A percentile compares a stretch with the other conserved stretches of the same genome.
Evolutionary conservation across 305 asterid species (phyloP).

Genomic region (Solanum hybrid): DNA sequence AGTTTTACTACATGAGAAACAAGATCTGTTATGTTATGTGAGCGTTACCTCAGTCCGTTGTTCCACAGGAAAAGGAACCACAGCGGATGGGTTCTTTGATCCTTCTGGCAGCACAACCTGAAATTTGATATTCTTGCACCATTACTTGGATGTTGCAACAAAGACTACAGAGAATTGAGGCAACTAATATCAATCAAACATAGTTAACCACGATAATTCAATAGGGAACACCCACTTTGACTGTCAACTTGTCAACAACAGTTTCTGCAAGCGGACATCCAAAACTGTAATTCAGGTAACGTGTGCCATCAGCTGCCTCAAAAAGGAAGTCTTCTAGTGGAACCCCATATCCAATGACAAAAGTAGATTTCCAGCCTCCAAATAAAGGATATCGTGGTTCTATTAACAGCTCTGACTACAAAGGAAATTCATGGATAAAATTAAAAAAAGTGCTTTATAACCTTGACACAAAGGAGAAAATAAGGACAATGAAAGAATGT

Average conservation of each 20-base stretch:
- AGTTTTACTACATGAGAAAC: background rate
- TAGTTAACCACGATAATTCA: slow-evolving; percentile 12
- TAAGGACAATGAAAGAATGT: background rate
- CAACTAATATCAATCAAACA: background rate
- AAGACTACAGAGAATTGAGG: background rate
- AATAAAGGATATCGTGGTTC: slow-evolving; percentile 95
- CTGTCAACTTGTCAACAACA: slow-evolving; percentile 71
- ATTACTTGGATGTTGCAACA: slow-evolving; percentile 1
- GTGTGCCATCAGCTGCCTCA: slow-evolving; percentile 66
- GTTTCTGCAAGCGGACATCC: slow-evolving; percentile 86
- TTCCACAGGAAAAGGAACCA: slow-evolving; percentile 57
- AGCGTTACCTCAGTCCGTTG: slow-evolving; percentile 68
- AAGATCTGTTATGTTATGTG: background rate
- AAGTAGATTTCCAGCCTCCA: slow-evolving; percentile 99
- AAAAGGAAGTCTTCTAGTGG: slow-evolving; percentile 88
- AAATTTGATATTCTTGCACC: slow-evolving; percentile 11
- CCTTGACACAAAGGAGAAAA: background rate
- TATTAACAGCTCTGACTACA: slow-evolving; percentile 86
- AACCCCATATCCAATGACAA: slow-evolving; percentile 79
- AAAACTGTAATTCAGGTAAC: slow-evolving; percentile 83
- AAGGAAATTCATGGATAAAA: slow-evolving; percentile 6
- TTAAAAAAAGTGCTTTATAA: background rate
- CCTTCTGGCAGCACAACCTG: slow-evolving; percentile 98
- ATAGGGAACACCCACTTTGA: slow-evolving; percentile 45
- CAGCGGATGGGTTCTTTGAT: slow-evolving; percentile 61